phyloP scores from a whole-genome alignment of 2,329 filamentous ascomycete genomes.

The Arthrobotrys entomopaga region DNA sequence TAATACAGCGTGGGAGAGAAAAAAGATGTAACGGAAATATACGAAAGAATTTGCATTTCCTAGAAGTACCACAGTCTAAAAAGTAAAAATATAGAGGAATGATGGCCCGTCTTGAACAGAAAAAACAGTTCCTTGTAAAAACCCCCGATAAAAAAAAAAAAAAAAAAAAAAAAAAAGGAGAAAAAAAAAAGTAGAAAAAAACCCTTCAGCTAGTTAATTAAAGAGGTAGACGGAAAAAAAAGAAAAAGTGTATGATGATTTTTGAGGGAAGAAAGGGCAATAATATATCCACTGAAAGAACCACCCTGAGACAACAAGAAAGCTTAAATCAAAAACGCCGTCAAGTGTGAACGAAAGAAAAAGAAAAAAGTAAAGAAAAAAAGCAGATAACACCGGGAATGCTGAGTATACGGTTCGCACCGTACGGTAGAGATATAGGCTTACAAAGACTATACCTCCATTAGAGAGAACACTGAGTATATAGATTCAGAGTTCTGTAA shows the following conservation, averaged over 20 bases:
- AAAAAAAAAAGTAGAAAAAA: slow-evolving; percentile 6
- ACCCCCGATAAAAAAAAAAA: slow-evolving; percentile 38
- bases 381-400: slow-evolving; percentile 55
- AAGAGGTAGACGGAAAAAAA: slow-evolving; percentile 1
- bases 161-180: slow-evolving; percentile 23
- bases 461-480: slow-evolving; percentile 28
- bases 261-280: slow-evolving; percentile 17
- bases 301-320: slow-evolving; percentile 25
- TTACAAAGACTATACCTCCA: slow-evolving; percentile 40
- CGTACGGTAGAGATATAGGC: slow-evolving; percentile 37
- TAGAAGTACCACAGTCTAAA: slow-evolving; percentile 49
- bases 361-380: slow-evolving; percentile 6
- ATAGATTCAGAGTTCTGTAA: slow-evolving; percentile 35
- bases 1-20: not conserved
- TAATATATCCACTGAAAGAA: slow-evolving; percentile 29
- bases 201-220: not conserved
- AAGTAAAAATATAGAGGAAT: slow-evolving; percentile 41
- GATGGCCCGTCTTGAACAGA: slow-evolving; percentile 36
- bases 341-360: slow-evolving; percentile 36
- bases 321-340: slow-evolving; percentile 41
- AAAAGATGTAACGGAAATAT: slow-evolving; percentile 34
- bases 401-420: slow-evolving; percentile 45
- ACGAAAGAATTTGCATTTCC: slow-evolving; percentile 49
- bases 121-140: slow-evolving; percentile 30
- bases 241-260: not conserved